Percentiles rank a stretch among this genome's conserved stretches.
phyloP scores from a whole-genome alignment of 2,329 filamentous ascomycete genomes.

The Myriosclerotinia duriaeana region DNA sequence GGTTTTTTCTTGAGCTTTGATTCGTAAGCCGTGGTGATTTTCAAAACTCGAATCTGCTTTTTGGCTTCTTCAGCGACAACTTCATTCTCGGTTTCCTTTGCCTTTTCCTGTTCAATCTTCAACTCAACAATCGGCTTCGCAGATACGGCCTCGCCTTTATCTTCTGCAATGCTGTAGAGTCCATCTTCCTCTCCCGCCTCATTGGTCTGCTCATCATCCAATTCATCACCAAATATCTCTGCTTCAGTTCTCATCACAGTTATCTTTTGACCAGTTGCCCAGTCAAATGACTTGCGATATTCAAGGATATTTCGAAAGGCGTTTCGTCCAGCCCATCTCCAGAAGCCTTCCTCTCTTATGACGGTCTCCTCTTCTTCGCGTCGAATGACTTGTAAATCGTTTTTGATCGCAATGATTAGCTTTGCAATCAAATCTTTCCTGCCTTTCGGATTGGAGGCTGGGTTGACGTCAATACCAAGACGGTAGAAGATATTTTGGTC shows the following conservation, averaged over 20 bases:
- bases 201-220: background rate
- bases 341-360: conserved; percentile 38
- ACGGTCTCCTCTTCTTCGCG: conserved; percentile 35
- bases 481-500: conserved; percentile 37
- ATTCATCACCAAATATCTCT: conserved; percentile 12
- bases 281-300: conserved; percentile 34
- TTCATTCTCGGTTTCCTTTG: background rate
- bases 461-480: conserved; percentile 35
- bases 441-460: conserved; percentile 29
- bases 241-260: conserved; percentile 6
- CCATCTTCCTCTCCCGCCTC: background rate
- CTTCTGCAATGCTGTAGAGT: background rate
- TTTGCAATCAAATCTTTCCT: conserved; percentile 37
- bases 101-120: background rate
- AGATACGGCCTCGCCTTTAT: background rate
- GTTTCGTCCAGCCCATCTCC: conserved; percentile 38
- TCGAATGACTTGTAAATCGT: conserved; percentile 35
- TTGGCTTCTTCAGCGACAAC: background rate
- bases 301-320: conserved; percentile 31
- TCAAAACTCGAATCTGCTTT: background rate
- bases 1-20: background rate
- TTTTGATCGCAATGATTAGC: conserved; percentile 34
- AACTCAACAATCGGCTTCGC: background rate
- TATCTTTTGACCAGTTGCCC: conserved; percentile 38
- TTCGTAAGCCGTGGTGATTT: conserved; percentile 6